Conservation (phyloP, 352 stramenopile genomes). For the Globisporangium paddicum region DNA sequence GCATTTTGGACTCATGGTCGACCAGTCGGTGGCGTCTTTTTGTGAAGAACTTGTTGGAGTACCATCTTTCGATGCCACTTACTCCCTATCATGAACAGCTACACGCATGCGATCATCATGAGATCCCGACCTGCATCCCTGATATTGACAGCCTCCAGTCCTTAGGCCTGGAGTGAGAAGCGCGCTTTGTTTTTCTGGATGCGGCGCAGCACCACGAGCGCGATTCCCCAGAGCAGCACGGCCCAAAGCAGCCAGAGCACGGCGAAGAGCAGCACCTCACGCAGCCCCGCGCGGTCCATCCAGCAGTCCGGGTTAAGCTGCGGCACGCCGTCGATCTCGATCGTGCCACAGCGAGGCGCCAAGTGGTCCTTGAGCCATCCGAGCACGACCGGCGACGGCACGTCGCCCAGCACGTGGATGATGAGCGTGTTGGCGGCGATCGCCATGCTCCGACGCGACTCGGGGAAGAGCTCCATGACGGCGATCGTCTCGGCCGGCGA, state of each 20-base stretch:
- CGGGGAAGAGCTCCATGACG: conserved; percentile 88
- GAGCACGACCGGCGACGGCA: conserved; percentile 92
- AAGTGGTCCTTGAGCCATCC: conserved; percentile 91
- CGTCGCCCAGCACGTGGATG: conserved; percentile 92
- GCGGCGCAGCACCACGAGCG: conserved; percentile 33
- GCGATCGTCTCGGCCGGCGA: conserved; percentile 80
- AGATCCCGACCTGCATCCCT: too few species aligned
- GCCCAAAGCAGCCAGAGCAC: conserved; percentile 73
- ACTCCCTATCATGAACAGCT: too few species aligned
- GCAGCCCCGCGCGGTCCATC: conserved; percentile 53
- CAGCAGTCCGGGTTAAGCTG: conserved; percentile 64
- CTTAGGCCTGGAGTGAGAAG: too few species aligned
- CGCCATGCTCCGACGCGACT: conserved; percentile 83
- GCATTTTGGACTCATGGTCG: too few species aligned
- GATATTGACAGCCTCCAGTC: too few species aligned
- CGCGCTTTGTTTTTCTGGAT: background rate
- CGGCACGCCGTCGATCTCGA: conserved; percentile 54
- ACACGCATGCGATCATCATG: too few species aligned
- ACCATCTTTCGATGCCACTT: too few species aligned
- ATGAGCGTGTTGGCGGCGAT: conserved; percentile 89
- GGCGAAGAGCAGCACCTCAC: conserved; percentile 67
- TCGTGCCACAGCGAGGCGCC: conserved; percentile 83
- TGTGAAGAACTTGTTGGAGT: too few species aligned
- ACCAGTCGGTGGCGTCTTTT: too few species aligned
- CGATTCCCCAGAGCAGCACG: conserved; percentile 56